Conservation (phyloP, 768 basidiomycete species). For the Lepiota venenata region DNA sequence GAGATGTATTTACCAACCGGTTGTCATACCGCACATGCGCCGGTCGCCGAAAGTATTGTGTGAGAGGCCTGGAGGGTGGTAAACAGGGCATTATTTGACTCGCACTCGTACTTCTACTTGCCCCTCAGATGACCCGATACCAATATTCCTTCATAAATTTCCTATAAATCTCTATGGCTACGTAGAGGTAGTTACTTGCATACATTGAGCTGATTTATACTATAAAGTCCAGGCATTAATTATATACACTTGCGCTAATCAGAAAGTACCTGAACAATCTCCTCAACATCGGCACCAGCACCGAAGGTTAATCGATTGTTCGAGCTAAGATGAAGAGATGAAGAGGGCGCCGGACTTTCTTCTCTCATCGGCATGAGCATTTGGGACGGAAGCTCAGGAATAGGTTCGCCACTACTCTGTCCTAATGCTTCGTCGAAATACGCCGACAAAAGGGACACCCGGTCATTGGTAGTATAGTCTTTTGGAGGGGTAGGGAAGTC, state of each 20-base stretch:
- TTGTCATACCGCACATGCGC: slow-evolving; percentile 70
- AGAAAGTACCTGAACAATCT: slow-evolving; percentile 6
- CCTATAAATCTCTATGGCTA: no score
- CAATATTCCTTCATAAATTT: no score
- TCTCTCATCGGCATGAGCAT: neutral
- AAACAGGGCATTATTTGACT: slow-evolving; percentile 73
- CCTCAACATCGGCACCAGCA: slow-evolving; percentile 8
- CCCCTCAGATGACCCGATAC: no score
- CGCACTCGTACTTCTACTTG: no score
- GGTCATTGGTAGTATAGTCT: slow-evolving; percentile 21
- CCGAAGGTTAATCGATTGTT: slow-evolving; percentile 11
- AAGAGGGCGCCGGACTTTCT: neutral
- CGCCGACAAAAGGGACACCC: slow-evolving; percentile 40
- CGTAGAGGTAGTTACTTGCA: no score
- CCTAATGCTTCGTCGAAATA: slow-evolving; percentile 33
- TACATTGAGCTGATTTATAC: no score
- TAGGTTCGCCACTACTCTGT: neutral
- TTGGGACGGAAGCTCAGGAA: neutral
- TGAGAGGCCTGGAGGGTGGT: slow-evolving; percentile 72
- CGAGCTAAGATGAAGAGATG: neutral
- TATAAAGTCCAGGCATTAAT: neutral
- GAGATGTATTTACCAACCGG: slow-evolving; percentile 76
- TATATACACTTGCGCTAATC: neutral
- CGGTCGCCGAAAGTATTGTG: slow-evolving; percentile 72
- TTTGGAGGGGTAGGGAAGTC: slow-evolving; percentile 69